Conservation (phyloP, 257 asterid species). For the Marsdenia floribunda region DNA sequence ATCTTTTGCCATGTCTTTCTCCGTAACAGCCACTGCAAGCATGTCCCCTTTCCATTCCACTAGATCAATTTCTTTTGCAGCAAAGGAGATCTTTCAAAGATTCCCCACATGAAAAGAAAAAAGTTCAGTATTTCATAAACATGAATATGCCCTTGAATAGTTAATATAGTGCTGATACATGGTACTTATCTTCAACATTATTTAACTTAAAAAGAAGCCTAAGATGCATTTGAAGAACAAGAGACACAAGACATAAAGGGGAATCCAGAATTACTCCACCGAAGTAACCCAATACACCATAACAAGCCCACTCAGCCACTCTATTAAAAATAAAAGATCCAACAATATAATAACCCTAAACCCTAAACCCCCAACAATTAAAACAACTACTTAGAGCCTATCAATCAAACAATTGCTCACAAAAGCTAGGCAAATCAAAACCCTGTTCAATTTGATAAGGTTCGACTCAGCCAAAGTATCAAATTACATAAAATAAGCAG, state of each 20-base stretch:
- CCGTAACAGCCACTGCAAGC: conserved; percentile 84
- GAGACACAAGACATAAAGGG: not conserved
- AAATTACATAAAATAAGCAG: not conserved
- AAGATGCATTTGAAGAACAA: not conserved
- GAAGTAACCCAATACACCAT: not conserved
- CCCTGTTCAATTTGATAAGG: not conserved
- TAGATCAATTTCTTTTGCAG: conserved; percentile 80
- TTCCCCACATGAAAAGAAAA: conserved; percentile 6
- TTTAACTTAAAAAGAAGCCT: not conserved
- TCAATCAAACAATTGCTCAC: not conserved
- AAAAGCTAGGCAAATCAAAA: not conserved
- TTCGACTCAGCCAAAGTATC: not conserved
- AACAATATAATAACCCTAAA: not conserved
- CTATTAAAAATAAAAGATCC: not conserved
- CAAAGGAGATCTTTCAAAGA: conserved; percentile 58
- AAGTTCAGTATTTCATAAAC: conserved; percentile 11
- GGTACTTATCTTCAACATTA: not conserved
- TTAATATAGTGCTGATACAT: not conserved
- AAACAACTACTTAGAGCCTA: not conserved
- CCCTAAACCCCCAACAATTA: not conserved
- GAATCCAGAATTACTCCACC: not conserved
- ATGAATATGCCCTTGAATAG: not conserved
- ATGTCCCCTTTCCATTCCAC: conserved; percentile 97
- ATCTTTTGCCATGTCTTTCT: conserved; percentile 75
- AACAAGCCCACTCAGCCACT: not conserved